Percentiles rank a stretch among this genome's conserved stretches.
Conservation (phyloP, 352 stramenopile species). For the Hyaloperonospora arabidopsidis region DNA sequence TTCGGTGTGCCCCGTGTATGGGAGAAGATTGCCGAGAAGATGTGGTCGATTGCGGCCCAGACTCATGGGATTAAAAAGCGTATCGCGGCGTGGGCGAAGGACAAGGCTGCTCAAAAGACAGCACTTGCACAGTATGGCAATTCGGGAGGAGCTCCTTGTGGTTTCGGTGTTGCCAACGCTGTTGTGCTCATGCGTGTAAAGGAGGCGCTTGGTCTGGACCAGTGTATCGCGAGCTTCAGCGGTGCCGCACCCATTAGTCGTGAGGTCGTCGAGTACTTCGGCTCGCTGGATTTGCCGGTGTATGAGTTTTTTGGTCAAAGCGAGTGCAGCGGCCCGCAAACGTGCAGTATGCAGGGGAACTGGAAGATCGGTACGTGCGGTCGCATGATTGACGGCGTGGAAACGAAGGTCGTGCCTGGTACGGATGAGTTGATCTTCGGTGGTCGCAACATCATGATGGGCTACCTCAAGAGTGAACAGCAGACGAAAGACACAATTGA, state of each 20-base stretch:
- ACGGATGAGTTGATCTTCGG: conserved; percentile 72
- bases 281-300: conserved; percentile 90
- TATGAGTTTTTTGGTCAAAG: conserved; percentile 92
- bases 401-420: conserved; percentile 46
- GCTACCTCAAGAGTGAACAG: conserved; percentile 76
- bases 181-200: conserved; percentile 85
- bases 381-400: conserved; percentile 58
- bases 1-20: conserved; percentile 88
- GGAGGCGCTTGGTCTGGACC: conserved; percentile 86
- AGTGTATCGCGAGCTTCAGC: conserved; percentile 66
- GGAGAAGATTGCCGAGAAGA: conserved; percentile 90
- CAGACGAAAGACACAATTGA: conserved; percentile 88
- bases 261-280: conserved; percentile 93
- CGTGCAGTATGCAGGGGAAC: conserved; percentile 57
- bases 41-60: conserved; percentile 73
- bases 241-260: conserved; percentile 88
- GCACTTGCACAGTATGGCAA: conserved; percentile 77
- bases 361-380: conserved; percentile 89
- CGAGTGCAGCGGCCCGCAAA: conserved; percentile 84
- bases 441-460: conserved; percentile 87
- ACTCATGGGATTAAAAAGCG: conserved; percentile 89
- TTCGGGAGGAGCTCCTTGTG: conserved; percentile 78
- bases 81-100: conserved; percentile 88
- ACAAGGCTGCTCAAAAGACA: conserved; percentile 72
- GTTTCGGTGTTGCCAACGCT: conserved; percentile 83